phyloP scores from a whole-genome alignment of 129 eudicot genomes.

The Deinandra increscens region DNA sequence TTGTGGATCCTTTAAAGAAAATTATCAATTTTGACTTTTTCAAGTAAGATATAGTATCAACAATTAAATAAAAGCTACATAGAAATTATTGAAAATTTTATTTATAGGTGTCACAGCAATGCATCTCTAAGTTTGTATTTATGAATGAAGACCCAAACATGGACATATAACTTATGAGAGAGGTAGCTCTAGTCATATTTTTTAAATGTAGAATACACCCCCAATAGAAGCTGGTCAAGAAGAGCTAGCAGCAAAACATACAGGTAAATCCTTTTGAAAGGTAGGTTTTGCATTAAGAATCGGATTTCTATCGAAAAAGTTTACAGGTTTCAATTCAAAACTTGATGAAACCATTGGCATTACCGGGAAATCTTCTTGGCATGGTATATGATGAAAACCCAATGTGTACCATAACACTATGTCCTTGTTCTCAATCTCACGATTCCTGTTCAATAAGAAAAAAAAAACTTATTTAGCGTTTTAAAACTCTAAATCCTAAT shows the following conservation, averaged over 20 bases:
- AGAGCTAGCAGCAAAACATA: slow-evolving; percentile 29
- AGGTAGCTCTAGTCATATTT: no score
- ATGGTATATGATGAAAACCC: slow-evolving; percentile 69
- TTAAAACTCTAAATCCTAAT: no score
- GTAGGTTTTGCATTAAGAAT: slow-evolving; percentile 34
- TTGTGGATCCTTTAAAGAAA: no score
- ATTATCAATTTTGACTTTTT: no score
- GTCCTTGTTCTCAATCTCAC: slow-evolving; percentile 53
- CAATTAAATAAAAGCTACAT: no score
- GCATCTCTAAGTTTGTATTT: no score
- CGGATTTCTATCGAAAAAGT: slow-evolving; percentile 61
- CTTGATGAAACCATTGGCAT: slow-evolving; percentile 67
- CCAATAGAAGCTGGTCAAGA: slow-evolving; percentile 11
- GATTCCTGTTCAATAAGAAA: slow-evolving; percentile 39
- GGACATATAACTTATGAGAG: no score
- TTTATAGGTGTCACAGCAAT: no score
- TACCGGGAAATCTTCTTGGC: slow-evolving; percentile 61
- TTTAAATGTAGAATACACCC: no score
- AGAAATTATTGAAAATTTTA: no score
- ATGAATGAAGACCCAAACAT: no score
- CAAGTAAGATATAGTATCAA: no score
- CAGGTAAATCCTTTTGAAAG: slow-evolving; percentile 30
- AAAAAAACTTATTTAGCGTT: neutral
- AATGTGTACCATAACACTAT: slow-evolving; percentile 64
- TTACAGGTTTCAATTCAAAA: slow-evolving; percentile 63